These are phyloP conservation scores for Chrysopogon serrulatus DNA, from an alignment of 176 grass and related monocot species.

Conservation along the genomic window DNA sequence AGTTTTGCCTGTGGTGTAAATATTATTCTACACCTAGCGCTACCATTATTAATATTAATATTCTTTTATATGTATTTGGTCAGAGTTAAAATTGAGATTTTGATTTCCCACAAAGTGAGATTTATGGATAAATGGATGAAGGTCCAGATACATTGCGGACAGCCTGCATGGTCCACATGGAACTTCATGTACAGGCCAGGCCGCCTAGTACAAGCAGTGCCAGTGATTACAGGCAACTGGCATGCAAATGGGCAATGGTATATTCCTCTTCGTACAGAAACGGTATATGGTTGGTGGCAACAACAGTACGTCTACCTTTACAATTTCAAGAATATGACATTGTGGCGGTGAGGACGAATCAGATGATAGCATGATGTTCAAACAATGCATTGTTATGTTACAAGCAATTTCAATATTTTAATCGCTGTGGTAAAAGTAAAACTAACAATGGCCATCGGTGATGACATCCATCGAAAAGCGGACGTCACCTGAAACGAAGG, in stretches of 20 bases:
- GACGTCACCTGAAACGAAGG: background rate
- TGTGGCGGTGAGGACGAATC: background rate
- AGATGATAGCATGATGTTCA: background rate
- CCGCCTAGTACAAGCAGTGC: background rate
- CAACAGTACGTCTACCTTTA: background rate
- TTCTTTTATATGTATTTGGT: too few relatives aligned
- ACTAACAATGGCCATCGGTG: constrained; percentile 10
- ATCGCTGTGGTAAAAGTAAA: background rate
- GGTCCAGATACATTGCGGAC: too few relatives aligned
- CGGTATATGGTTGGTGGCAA: background rate
- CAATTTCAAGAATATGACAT: background rate
- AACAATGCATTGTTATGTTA: background rate
- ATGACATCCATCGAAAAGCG: constrained; percentile 3
- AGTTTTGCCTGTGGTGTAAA: too few relatives aligned
- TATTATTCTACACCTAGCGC: too few relatives aligned
- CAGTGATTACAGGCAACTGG: background rate
- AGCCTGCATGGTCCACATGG: background rate
- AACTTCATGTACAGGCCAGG: background rate
- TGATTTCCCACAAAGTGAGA: too few relatives aligned
- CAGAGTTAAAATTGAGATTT: too few relatives aligned
- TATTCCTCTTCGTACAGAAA: background rate
- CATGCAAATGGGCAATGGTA: background rate
- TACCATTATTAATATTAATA: too few relatives aligned
- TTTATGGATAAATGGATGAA: too few relatives aligned
- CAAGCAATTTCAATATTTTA: background rate